Conservation (phyloP, 2,329 filamentous ascomycete species). For the Lachnellula subtilissima region DNA sequence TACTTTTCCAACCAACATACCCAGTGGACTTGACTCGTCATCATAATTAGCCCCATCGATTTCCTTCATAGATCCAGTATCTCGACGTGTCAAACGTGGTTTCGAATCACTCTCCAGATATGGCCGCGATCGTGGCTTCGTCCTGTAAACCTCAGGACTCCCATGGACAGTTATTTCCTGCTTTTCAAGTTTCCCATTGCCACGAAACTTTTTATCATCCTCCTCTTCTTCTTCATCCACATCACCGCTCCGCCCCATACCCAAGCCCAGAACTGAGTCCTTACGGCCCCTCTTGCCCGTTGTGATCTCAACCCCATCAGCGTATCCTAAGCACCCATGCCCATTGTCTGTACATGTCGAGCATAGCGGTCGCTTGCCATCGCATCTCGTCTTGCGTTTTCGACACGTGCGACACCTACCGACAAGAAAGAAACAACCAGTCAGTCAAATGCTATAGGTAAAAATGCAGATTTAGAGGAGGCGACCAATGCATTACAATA, state of each 20-base stretch:
- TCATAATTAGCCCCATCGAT: conserved; percentile 13
- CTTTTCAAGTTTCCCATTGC: conserved; percentile 1
- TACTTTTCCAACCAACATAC: conserved; percentile 11
- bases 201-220: conserved; percentile 8
- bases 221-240: conserved; percentile 36
- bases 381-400: conserved; percentile 71
- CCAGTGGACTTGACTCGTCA: conserved; percentile 31
- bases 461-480: no score
- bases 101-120: conserved; percentile 6
- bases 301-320: conserved; percentile 30
- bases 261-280: conserved; percentile 14
- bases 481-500: not conserved
- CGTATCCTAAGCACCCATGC: conserved; percentile 65
- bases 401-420: conserved; percentile 66
- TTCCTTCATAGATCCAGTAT: not conserved
- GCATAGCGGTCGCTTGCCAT: conserved; percentile 66
- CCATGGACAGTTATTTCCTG: not conserved
- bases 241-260: conserved; percentile 29
- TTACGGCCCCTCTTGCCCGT: conserved; percentile 16
- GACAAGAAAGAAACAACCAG: not conserved
- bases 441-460: no score
- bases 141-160: not conserved
- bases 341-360: conserved; percentile 69
- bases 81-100: not conserved
- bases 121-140: not conserved